Evolutionary conservation across 2,329 filamentous ascomycete species (phyloP), one percentile per base, ranked within the genome.

Genomic region (Phialocephala subalpina): DNA sequence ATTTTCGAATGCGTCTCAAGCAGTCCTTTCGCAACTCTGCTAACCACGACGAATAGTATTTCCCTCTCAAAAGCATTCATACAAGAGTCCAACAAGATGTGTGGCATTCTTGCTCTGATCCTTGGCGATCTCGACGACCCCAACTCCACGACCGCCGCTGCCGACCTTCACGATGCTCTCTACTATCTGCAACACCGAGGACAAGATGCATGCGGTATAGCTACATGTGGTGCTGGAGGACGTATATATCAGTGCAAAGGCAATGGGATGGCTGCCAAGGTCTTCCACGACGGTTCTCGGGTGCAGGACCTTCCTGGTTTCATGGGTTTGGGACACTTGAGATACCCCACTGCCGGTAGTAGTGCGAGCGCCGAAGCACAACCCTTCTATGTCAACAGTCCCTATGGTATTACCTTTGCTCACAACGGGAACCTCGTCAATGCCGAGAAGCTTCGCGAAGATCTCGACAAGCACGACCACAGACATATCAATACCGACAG

Each of bases 381-480:
- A 79, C 94, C 94, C 0, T 97, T 97, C 79, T 97, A 96, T 77
- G 93, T 96, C 74, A 97, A 97, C 82, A 87, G 86, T 65, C 93
- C 92, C 0, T 96, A 93, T 76, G 93, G 93, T 57, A 91, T 97
- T 73, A 92, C 86, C 74, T 86, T 96, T 77, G 87, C 90, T 25
- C 90, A 96, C 80, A 97, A 97, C 75, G 94, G 94, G 67, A 97
- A 97, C 80, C 83, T 97, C 56, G 92, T 97, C 82, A 93, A 93
- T 75, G 89, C 90, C 0, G 84, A 85, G 1, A 87, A 90, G 61
- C 80, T 94, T 49, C 88, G 86, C 75, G 78, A 82, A 67, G 90
- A 87, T 72, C 72, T 81, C 14, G 79, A 80, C 49, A 69, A 74
- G 47, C 76, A 79, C 29, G 72, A 76, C 27, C 76, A 77, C 62